Base-by-base conservation (phyloP, 306 rosid genomes). In the Castanospermum australe region DNA sequence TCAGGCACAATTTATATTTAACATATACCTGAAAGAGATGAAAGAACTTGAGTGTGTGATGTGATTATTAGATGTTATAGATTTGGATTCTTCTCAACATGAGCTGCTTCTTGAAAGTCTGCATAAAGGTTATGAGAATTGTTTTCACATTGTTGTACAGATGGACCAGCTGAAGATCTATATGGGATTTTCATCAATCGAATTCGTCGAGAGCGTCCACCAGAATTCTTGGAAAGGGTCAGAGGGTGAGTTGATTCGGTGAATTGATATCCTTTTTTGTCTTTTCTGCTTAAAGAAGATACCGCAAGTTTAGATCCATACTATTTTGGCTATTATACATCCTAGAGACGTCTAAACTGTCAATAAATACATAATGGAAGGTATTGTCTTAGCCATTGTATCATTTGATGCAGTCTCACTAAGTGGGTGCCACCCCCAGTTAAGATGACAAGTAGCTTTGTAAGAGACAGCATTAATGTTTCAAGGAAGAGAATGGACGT, bases 391-490 rank as follows among this genome's bases (percentile, higher is more conserved):
- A 71, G 35, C 68, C 75, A 28, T 74, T 76, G 68, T 84, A 36
- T 76, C 25, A 44, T 76, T 85, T 64, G 64, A 61, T 84, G 88
- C 90, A 95, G 99, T 71, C 98, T 95, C 68, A 95, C 99, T 5
- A 94, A 94, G 78, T 94, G 97, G 99, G 99, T 94, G 87, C 98
- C 97, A 1, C 95, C 97, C 3, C 97, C 99, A 15, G 97, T 94
- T 76, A 94, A 91, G 94, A 94, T 94, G 99, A 91, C 99, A 22
- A 85, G 94, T 71, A 88, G 88, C 83, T 91, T 45, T 75, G 99
- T 94, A 54, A 89, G 92, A 87, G 97, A 92, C 65, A 92, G 88
- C 82, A 91, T 92, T 18, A 83, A 94, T 80, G 79, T 91, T 50
- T 94, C 99, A 36, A 87, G 93, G 81, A 94, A 86, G 90, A 94